A percentile compares a stretch with the other conserved stretches of the same genome.
These are phyloP conservation scores for Trichoderma koningii DNA, from an alignment of 2,329 filamentous ascomycete species.

Conservation along the genomic window DNA sequence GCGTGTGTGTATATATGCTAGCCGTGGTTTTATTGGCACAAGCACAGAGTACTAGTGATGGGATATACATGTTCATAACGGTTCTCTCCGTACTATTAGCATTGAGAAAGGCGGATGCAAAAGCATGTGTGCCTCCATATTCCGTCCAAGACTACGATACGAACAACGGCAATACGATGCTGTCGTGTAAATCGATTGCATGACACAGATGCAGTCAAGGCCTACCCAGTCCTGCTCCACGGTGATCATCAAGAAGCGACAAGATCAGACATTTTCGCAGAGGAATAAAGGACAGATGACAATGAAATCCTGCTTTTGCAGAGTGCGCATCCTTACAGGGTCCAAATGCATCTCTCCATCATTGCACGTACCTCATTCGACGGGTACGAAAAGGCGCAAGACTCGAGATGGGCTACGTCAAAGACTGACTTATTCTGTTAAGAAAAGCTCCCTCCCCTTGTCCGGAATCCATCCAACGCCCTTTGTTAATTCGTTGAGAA, in stretches of 20 bases:
- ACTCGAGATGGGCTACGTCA: conserved; percentile 14
- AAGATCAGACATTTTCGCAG: neutral
- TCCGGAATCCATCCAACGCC: too few species aligned
- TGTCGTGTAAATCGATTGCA: neutral
- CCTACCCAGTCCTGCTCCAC: neutral
- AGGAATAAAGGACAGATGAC: neutral
- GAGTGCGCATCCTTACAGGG: neutral
- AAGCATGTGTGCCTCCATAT: too few species aligned
- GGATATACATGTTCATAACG: too few species aligned
- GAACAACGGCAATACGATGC: neutral
- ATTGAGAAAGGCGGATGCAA: too few species aligned
- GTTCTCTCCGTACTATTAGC: too few species aligned
- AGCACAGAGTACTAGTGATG: too few species aligned
- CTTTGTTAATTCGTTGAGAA: too few species aligned
- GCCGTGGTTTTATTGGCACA: too few species aligned
- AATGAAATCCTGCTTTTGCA: neutral
- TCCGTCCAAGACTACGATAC: too few species aligned
- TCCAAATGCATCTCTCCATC: neutral
- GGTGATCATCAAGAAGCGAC: too few species aligned
- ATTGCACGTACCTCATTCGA: neutral
- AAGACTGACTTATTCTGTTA: too few species aligned
- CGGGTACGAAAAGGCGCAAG: conserved; percentile 3
- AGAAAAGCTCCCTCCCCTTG: neutral
- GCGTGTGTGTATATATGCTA: too few species aligned
- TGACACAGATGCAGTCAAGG: neutral